A percentile compares a stretch with the other conserved stretches of the same genome.
phyloP scores from a whole-genome alignment of 1,284 basidiomycete genomes.

The Melampsora larici-populina region DNA sequence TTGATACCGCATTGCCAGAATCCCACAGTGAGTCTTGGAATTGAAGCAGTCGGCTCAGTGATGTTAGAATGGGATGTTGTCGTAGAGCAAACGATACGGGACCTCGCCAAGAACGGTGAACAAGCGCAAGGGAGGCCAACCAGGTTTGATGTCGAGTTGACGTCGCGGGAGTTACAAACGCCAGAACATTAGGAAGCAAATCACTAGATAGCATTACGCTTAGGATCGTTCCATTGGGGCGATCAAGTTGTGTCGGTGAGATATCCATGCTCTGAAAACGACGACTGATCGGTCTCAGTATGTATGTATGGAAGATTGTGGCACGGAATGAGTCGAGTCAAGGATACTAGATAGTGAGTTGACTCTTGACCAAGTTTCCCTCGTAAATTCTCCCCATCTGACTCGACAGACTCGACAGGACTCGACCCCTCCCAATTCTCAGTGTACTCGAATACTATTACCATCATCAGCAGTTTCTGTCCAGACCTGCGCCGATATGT shows the following conservation, averaged over 20 bases:
- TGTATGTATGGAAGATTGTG: not conserved
- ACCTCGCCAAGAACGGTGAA: constrained; percentile 17
- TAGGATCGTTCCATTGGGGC: not conserved
- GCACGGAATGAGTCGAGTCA: too few relatives aligned
- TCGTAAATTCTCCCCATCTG: too few relatives aligned
- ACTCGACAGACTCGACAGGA: too few relatives aligned
- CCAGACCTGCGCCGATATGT: too few relatives aligned
- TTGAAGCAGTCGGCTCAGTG: not conserved
- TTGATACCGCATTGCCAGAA: not conserved
- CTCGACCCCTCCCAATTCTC: too few relatives aligned
- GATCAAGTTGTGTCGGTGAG: not conserved
- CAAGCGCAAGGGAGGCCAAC: constrained; percentile 20
- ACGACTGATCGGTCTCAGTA: not conserved
- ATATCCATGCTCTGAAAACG: not conserved
- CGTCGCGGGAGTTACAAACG: not conserved
- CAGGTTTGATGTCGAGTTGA: not conserved
- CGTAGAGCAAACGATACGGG: constrained; percentile 16
- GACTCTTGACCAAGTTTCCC: too few relatives aligned
- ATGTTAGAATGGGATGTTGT: constrained; percentile 24
- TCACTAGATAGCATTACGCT: constrained; percentile 1
- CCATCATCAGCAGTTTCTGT: too few relatives aligned
- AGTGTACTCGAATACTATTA: too few relatives aligned
- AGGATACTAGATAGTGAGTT: too few relatives aligned
- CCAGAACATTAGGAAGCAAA: constrained; percentile 9
- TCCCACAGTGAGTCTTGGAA: constrained; percentile 18